These are phyloP conservation scores for Ascochyta lentis DNA, from an alignment of 2,329 filamentous ascomycete genomes.

Conservation along the genomic window DNA sequence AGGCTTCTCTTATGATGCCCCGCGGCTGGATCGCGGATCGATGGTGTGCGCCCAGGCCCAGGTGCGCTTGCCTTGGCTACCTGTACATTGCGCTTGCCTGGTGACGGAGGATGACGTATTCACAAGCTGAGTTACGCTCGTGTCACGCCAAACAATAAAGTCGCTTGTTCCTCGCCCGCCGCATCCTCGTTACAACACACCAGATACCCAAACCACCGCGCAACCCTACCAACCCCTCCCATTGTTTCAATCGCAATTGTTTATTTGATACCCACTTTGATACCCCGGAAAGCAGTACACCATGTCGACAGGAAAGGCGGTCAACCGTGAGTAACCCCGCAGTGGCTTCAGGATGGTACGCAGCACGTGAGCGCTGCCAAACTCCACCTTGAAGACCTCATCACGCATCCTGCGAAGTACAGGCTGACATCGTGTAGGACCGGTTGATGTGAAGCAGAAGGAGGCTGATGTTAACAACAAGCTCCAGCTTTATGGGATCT, in stretches of 20 bases:
- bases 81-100: constrained; percentile 1
- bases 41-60: constrained; percentile 15
- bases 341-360: not conserved
- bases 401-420: not conserved
- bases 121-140: constrained; percentile 7
- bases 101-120: constrained; percentile 20
- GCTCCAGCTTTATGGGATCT: constrained; percentile 92
- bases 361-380: not conserved
- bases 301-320: constrained; percentile 36
- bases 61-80: constrained; percentile 17
- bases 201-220: constrained; percentile 18
- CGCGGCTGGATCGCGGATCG: constrained; percentile 17
- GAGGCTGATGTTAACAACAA: constrained; percentile 89
- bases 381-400: not conserved
- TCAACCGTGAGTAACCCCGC: constrained; percentile 33
- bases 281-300: constrained; percentile 30
- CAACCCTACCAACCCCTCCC: constrained; percentile 12
- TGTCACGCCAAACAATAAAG: constrained; percentile 22
- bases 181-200: constrained; percentile 8
- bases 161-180: constrained; percentile 15
- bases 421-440: constrained; percentile 62
- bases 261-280: constrained; percentile 42
- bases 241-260: constrained; percentile 33
- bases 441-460: constrained; percentile 75
- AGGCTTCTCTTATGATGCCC: constrained; percentile 13